Percentiles rank a stretch among this genome's conserved stretches.
These are phyloP conservation scores for Coemansia sp. DNA, from an alignment of 192 early-diverging fungal species.

Conservation along the genomic window DNA sequence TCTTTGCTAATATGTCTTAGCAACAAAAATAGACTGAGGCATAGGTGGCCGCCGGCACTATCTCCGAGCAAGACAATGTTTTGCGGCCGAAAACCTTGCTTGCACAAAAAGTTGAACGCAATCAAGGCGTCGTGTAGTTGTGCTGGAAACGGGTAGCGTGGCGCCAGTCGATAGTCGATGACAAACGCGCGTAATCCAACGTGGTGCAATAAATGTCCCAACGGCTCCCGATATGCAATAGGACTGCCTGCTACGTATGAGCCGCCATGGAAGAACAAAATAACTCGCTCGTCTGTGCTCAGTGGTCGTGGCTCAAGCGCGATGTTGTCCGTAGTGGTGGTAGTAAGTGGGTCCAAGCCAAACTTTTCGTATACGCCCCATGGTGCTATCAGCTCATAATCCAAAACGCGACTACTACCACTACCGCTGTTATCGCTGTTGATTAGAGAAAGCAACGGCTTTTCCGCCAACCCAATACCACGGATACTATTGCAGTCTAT, in stretches of 20 bases:
- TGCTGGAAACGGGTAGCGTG: constrained; percentile 28
- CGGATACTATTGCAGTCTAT: not conserved
- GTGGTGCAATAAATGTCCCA: not conserved
- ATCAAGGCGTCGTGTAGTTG: constrained; percentile 41
- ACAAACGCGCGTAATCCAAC: constrained; percentile 9
- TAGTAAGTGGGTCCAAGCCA: not conserved
- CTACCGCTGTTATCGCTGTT: not conserved
- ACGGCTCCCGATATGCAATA: constrained; percentile 10
- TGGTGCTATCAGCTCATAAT: constrained; percentile 14
- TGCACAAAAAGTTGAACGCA: constrained; percentile 8
- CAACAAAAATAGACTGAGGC: constrained; percentile 12
- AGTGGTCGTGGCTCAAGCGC: constrained; percentile 19
- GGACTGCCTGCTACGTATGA: constrained; percentile 23
- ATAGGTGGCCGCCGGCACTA: constrained; percentile 40
- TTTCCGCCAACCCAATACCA: constrained; percentile 22
- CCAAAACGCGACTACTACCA: not conserved
- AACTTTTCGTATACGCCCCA: constrained; percentile 7
- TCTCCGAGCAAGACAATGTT: constrained; percentile 30
- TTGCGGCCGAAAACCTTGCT: constrained; percentile 18
- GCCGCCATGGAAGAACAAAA: constrained; percentile 30
- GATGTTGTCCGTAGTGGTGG: not conserved
- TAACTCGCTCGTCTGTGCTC: constrained; percentile 3
- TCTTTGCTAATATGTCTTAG: constrained; percentile 1
- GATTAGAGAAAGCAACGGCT: constrained; percentile 7
- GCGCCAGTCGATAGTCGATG: constrained; percentile 42